phyloP scores from a whole-genome alignment of 2,329 filamentous ascomycete genomes.

The Xylariaceae sp. region DNA sequence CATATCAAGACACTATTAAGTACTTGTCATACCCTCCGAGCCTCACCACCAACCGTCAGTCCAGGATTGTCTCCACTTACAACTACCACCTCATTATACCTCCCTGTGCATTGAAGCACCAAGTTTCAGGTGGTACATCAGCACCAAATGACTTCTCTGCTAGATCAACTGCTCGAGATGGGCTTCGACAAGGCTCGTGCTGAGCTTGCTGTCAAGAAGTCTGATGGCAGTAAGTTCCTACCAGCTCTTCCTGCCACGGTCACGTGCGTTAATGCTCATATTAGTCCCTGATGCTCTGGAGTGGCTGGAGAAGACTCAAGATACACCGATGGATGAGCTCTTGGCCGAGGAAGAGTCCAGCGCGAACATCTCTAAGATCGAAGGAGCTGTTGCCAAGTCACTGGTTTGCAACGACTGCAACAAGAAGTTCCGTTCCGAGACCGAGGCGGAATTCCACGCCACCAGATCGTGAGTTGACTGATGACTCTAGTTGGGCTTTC shows the following conservation, averaged over 20 bases:
- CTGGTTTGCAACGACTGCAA: conserved; percentile 93
- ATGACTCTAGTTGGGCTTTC: conserved; percentile 9
- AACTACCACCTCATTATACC: neutral
- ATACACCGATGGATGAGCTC: conserved; percentile 81
- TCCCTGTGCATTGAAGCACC: neutral
- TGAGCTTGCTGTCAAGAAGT: conserved; percentile 78
- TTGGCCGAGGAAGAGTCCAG: conserved; percentile 53
- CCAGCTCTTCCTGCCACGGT: neutral
- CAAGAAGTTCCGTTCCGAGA: conserved; percentile 80
- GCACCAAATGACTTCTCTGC: conserved; percentile 52
- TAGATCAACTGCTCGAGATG: conserved; percentile 62
- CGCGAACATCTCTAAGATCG: conserved; percentile 54
- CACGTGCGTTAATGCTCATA: neutral
- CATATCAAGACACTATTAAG: too few species aligned
- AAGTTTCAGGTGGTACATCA: conserved; percentile 6
- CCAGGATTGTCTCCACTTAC: neutral
- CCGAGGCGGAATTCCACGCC: conserved; percentile 85
- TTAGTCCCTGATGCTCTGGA: conserved; percentile 83
- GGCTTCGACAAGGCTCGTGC: conserved; percentile 81
- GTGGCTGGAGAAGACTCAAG: conserved; percentile 91
- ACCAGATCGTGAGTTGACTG: conserved; percentile 63
- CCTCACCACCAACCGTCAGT: too few species aligned
- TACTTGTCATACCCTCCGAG: too few species aligned
- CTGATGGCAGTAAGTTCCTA: conserved; percentile 63
- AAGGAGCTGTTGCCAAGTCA: conserved; percentile 69